Percentiles rank a stretch among this genome's conserved stretches.
Conservation (phyloP, 345 rosid species). For the Lepidium aucheri region DNA sequence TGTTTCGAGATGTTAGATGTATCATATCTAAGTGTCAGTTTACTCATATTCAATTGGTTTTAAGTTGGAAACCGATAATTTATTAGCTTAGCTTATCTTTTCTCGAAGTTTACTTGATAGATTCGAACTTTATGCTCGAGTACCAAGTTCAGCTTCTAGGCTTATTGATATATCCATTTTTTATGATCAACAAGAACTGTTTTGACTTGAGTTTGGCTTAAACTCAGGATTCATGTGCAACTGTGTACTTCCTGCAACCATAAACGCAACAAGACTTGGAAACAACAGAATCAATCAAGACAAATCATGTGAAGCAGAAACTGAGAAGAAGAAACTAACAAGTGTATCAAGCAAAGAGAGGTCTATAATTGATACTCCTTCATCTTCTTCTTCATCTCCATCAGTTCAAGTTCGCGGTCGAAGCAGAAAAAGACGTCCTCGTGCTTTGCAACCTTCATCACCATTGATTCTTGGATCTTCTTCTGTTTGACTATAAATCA, state of each 20-base stretch:
- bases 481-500: slow-evolving; percentile 16
- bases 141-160: slow-evolving; percentile 1
- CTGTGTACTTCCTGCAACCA: slow-evolving; percentile 80
- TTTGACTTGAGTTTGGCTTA: too few relatives aligned
- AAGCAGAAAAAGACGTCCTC: slow-evolving; percentile 52
- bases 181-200: not conserved
- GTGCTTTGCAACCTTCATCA: slow-evolving; percentile 48
- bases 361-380: slow-evolving; percentile 43
- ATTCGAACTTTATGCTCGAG: not conserved
- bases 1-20: too few relatives aligned
- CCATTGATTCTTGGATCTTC: slow-evolving; percentile 43
- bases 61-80: too few relatives aligned
- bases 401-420: slow-evolving; percentile 49
- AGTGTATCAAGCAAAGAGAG: slow-evolving; percentile 36
- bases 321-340: slow-evolving; percentile 53
- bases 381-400: slow-evolving; percentile 63
- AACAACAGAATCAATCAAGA: slow-evolving; percentile 51
- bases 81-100: not conserved
- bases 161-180: not conserved
- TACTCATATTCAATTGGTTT: too few relatives aligned
- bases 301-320: slow-evolving; percentile 48
- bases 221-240: slow-evolving; percentile 81
- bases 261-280: slow-evolving; percentile 56
- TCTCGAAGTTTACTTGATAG: not conserved
- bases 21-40: too few relatives aligned